These are phyloP conservation scores for Hymenoscyphus fraxineus DNA, from an alignment of 2,329 filamentous ascomycete genomes.

Conservation along the genomic window DNA sequence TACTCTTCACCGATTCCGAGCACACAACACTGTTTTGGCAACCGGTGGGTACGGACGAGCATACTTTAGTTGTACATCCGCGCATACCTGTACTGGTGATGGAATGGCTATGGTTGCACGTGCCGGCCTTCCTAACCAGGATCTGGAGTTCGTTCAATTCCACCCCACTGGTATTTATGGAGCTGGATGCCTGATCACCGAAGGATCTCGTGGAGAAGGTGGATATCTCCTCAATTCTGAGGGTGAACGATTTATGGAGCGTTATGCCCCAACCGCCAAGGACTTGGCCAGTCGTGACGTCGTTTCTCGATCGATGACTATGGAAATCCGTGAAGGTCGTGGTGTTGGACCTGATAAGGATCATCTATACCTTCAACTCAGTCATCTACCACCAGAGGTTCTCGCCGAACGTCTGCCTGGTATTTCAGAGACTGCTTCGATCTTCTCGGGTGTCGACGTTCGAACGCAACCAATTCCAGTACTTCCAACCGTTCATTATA, in stretches of 20 bases:
- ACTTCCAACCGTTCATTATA: constrained; percentile 96
- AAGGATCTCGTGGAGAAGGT: constrained; percentile 96
- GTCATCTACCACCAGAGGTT: constrained; percentile 86
- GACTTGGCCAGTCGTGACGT: constrained; percentile 96
- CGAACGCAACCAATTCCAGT: constrained; percentile 96
- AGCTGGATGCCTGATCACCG: constrained; percentile 94
- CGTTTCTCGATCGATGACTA: constrained; percentile 94
- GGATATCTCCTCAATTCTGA: constrained; percentile 96
- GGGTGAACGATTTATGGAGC: constrained; percentile 99
- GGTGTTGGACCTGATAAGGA: constrained; percentile 97
- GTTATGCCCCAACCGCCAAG: constrained; percentile 96
- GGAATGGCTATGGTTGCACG: constrained; percentile 99
- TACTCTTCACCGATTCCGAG: constrained; percentile 92
- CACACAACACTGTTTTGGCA: constrained; percentile 93
- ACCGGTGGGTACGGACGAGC: constrained; percentile 97
- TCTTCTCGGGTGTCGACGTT: constrained; percentile 96
- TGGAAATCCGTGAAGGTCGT: constrained; percentile 96
- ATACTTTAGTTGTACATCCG: constrained; percentile 97
- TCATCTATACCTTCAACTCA: constrained; percentile 97
- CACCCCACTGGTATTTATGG: constrained; percentile 99
- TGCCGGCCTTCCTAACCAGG: constrained; percentile 96
- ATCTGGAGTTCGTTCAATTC: constrained; percentile 99
- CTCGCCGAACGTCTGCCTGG: constrained; percentile 94
- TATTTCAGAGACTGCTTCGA: constrained; percentile 97
- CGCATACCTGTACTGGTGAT: constrained; percentile 97